Evolutionary conservation across 305 asterid genomes (phyloP), one percentile per base, ranked within the genome.

Genomic region (Rubia peregrina): DNA sequence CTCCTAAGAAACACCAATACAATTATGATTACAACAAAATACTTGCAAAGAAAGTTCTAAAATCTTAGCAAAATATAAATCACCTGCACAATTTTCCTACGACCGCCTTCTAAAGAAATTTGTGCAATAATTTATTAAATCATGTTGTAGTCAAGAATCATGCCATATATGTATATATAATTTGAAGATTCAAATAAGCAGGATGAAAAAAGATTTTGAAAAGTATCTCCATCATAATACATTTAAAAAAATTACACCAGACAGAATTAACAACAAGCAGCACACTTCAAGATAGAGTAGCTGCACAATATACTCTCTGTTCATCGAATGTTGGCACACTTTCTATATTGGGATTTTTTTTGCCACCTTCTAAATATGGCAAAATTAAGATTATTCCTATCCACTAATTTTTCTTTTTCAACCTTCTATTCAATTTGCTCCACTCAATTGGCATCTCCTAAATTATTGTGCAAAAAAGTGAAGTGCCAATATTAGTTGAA

Each of bases 21-120:
- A 24, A 36, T 30, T 67, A 60, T 11, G 30, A 33, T 60, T 30
- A 66, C 62, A 68, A 67, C 44, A 77, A 40, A 55, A 77, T 11
- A 60, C 86, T 82, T 79, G 74, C 40, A 48, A 26, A 41, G 67
- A 30, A 46, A 77, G 77, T 0, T 79, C 81, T 69, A 75, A 14
- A n/a, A 74, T 13, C 5, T 17, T 30, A 22, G 26, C 14, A 9
- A 51, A 65, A 48, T 22, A 38, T 61, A 38, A 67, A 49, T 41
- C 70, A 62, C 21, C 46, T 8, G 63, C 44, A 49, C 44, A 4
- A 69, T 8, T 30, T 62, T 53, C 61, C 43, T 59, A 44, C 9
- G 9, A 33, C 22, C 49, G 55, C 33, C 61, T 59, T 55, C 49
- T 10, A 26, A 14, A 38, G 46, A 44, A 56, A 57, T 13, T 65